Evolutionary conservation across 192 early-diverging fungal genomes (phyloP).

Genomic region (Cladochytrium replicatum): DNA sequence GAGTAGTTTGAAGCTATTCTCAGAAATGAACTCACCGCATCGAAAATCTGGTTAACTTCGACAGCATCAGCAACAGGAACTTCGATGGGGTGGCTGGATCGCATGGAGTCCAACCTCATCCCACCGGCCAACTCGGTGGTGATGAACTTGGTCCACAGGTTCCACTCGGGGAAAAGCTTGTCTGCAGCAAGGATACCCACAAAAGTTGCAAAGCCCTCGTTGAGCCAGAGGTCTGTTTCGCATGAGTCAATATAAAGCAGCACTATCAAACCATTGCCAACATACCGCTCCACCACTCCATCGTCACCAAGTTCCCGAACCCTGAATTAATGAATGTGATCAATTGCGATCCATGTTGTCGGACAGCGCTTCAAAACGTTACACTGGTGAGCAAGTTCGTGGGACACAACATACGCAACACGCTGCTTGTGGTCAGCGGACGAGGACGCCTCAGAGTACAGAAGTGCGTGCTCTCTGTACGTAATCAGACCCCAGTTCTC

Average conservation of each 20-base stretch:
- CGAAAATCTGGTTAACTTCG: slow-evolving; percentile 80
- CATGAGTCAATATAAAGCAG: slow-evolving; percentile 36
- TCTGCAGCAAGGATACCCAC: slow-evolving; percentile 70
- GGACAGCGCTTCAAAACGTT: too few species aligned
- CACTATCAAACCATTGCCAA: too few species aligned
- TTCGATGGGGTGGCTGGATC: slow-evolving; percentile 75
- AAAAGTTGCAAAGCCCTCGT: slow-evolving; percentile 87
- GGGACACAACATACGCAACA: slow-evolving; percentile 68
- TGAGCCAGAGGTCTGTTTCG: slow-evolving; percentile 82
- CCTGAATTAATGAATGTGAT: slow-evolving; percentile 38
- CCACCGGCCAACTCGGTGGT: slow-evolving; percentile 60
- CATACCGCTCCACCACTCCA: too few species aligned
- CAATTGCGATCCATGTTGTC: too few species aligned
- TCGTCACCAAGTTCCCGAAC: slow-evolving; percentile 84
- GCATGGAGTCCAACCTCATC: slow-evolving; percentile 58
- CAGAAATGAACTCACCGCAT: too few species aligned
- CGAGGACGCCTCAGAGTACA: slow-evolving; percentile 63
- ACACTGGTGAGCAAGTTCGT: slow-evolving; percentile 64
- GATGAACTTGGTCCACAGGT: slow-evolving; percentile 72
- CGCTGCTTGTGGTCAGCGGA: slow-evolving; percentile 57
- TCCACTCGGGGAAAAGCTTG: slow-evolving; percentile 76
- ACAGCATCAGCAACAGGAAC: slow-evolving; percentile 63
- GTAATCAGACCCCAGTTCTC: slow-evolving; percentile 41
- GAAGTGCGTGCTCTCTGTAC: slow-evolving; percentile 59
- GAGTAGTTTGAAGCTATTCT: too few species aligned